These are phyloP conservation scores for Sisymbrium altissimum DNA, from an alignment of 345 rosid species.

Conservation along the genomic window DNA sequence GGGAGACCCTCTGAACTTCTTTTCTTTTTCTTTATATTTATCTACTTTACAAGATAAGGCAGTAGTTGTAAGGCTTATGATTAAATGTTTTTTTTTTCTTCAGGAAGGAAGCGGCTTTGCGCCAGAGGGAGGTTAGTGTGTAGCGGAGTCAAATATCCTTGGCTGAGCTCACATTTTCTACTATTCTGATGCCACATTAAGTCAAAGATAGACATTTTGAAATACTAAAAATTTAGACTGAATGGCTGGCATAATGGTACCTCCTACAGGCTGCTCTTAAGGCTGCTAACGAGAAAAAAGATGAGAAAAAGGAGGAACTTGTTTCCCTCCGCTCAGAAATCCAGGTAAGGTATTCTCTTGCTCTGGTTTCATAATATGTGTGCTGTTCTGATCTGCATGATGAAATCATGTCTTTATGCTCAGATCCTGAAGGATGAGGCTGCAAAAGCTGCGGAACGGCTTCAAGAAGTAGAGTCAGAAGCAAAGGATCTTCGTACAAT, in stretches of 20 bases:
- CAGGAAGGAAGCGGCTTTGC: slow-evolving; percentile 89
- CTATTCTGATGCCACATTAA: background rate
- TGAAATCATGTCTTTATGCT: slow-evolving; percentile 18
- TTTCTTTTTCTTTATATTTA: slow-evolving; percentile 1
- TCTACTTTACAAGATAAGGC: background rate
- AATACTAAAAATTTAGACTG: background rate
- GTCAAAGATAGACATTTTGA: background rate
- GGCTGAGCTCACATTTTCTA: background rate
- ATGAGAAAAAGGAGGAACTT: slow-evolving; percentile 67
- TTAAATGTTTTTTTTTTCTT: slow-evolving; percentile 7
- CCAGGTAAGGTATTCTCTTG: slow-evolving; percentile 47
- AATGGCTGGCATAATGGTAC: background rate
- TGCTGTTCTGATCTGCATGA: background rate
- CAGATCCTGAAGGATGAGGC: slow-evolving; percentile 73
- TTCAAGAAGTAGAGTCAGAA: slow-evolving; percentile 83
- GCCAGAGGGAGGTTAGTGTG: slow-evolving; percentile 73
- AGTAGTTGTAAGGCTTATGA: slow-evolving; percentile 6
- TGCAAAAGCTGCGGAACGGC: slow-evolving; percentile 51
- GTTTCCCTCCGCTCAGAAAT: slow-evolving; percentile 64
- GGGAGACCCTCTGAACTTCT: slow-evolving; percentile 23
- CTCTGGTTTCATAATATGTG: slow-evolving; percentile 11
- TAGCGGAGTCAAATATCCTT: background rate
- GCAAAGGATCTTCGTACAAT: slow-evolving; percentile 66
- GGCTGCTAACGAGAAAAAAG: slow-evolving; percentile 67
- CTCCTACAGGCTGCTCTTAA: slow-evolving; percentile 73